A percentile compares a stretch with the other conserved stretches of the same genome.
phyloP scores from a whole-genome alignment of 2,329 filamentous ascomycete species.

The Pezicula neosporulosa region DNA sequence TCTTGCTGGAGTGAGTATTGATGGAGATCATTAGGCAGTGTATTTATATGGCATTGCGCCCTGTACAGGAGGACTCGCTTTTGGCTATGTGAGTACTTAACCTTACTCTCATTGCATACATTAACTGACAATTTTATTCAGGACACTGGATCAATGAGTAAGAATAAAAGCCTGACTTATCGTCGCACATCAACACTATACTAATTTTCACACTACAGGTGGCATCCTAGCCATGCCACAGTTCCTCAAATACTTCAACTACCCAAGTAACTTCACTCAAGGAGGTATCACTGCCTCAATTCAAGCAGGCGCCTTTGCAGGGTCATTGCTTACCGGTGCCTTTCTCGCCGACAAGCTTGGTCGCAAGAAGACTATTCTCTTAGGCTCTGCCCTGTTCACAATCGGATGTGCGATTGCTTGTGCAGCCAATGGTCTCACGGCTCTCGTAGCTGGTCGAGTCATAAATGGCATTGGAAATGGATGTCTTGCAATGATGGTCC shows the following conservation, averaged over 20 bases:
- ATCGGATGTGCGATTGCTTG: constrained; percentile 31
- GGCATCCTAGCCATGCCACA: constrained; percentile 21
- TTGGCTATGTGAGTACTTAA: constrained; percentile 15
- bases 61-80: constrained; percentile 22
- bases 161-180: too few relatives aligned
- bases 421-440: constrained; percentile 18
- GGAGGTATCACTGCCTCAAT: constrained; percentile 39
- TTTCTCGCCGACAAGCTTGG: constrained; percentile 43
- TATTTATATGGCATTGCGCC: constrained; percentile 26
- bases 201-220: background rate
- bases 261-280: constrained; percentile 23
- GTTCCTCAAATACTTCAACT: constrained; percentile 24
- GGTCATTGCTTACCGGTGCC: constrained; percentile 36
- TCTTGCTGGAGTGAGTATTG: too few relatives aligned
- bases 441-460: constrained; percentile 25
- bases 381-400: constrained; percentile 40
- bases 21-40: constrained; percentile 7
- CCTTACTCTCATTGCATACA: background rate
- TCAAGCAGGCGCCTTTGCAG: constrained; percentile 40
- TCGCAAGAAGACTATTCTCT: constrained; percentile 37
- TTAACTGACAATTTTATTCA: too few relatives aligned
- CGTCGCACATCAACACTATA: too few relatives aligned
- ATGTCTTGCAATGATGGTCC: constrained; percentile 11
- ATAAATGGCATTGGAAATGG: constrained; percentile 23
- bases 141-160: too few relatives aligned